Percentiles rank a stretch among this genome's conserved stretches.
These are phyloP conservation scores for Graphiopsis chlorocephala DNA, from an alignment of 2,329 filamentous ascomycete genomes.

Conservation along the genomic window DNA sequence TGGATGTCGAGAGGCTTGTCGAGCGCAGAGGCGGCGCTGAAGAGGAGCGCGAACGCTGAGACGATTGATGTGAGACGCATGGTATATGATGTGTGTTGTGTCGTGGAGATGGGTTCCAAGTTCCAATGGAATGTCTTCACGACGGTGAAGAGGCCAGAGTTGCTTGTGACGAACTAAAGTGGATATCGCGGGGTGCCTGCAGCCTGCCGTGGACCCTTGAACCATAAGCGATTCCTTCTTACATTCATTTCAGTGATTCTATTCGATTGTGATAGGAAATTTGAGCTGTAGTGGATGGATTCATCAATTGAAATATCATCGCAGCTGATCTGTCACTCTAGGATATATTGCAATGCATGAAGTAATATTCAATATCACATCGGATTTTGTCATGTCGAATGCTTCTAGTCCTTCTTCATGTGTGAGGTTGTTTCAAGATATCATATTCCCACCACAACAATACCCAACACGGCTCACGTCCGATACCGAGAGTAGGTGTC, in stretches of 20 bases:
- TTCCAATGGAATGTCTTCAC: conserved; percentile 4
- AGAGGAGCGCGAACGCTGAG: conserved; percentile 14
- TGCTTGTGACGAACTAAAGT: conserved; percentile 2
- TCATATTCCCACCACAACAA: too few relatives aligned
- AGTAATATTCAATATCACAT: too few relatives aligned
- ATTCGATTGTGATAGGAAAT: not conserved
- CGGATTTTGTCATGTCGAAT: too few relatives aligned
- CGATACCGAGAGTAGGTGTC: too few relatives aligned
- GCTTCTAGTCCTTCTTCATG: too few relatives aligned
- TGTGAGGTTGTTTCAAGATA: too few relatives aligned
- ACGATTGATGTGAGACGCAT: conserved; percentile 45
- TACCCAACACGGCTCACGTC: too few relatives aligned
- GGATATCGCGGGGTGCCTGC: conserved; percentile 11
- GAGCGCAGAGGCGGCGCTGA: conserved; percentile 30
- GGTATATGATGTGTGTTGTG: conserved; percentile 3
- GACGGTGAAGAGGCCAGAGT: conserved; percentile 1
- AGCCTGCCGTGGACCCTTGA: conserved; percentile 4
- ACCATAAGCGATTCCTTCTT: too few relatives aligned
- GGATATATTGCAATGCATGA: too few relatives aligned
- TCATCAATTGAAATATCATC: not conserved
- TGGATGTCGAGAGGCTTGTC: conserved; percentile 71
- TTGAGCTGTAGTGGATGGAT: not conserved
- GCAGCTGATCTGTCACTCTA: not conserved
- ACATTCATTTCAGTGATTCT: too few relatives aligned
- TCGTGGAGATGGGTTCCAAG: not conserved